Conservation (phyloP, 768 basidiomycete species). For the Boletales sp. region DNA sequence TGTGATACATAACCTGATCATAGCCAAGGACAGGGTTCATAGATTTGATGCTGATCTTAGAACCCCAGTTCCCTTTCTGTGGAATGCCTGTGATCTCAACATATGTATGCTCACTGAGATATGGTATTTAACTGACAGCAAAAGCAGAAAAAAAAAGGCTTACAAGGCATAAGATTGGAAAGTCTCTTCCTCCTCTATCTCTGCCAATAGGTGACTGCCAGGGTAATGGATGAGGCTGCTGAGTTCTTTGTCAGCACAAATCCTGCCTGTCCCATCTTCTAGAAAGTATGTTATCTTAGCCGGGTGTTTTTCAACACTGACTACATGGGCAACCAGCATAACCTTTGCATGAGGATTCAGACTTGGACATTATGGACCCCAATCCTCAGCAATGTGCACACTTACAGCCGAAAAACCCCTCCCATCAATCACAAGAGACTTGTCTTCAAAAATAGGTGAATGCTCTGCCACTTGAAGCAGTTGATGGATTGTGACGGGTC, state of each 20-base stretch:
- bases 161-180: slow-evolving; percentile 7
- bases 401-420: slow-evolving; percentile 28
- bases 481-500: slow-evolving; percentile 58
- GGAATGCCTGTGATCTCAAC: slow-evolving; percentile 9
- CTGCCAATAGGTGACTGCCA: neutral
- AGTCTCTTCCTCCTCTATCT: slow-evolving; percentile 13
- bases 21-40: slow-evolving; percentile 16
- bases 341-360: slow-evolving; percentile 28
- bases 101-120: slow-evolving; percentile 19
- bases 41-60: slow-evolving; percentile 8
- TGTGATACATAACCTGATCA: slow-evolving; percentile 27
- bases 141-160: neutral
- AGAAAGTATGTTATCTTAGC: slow-evolving; percentile 17
- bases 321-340: slow-evolving; percentile 47
- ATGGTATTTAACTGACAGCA: neutral
- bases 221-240: neutral
- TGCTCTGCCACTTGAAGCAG: slow-evolving; percentile 38
- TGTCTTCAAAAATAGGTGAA: slow-evolving; percentile 33
- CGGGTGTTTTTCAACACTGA: slow-evolving; percentile 13
- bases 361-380: slow-evolving; percentile 27
- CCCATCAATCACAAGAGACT: slow-evolving; percentile 46
- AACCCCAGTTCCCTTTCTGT: neutral
- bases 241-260: slow-evolving; percentile 8
- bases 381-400: neutral
- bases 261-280: slow-evolving; percentile 39